phyloP scores from a whole-genome alignment of 306 rosid species.

The peach (Prunus persica) region Prunus_persica_NCBIv2 NC_034011.1:16185501-16186000 shows the following conservation, averaged over 20 bases:
- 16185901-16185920: too few relatives aligned
- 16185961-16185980: too few relatives aligned
- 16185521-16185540: slow-evolving; percentile 16
- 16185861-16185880: too few relatives aligned
- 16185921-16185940: too few relatives aligned
- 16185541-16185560: slow-evolving; percentile 16
- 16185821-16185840: too few relatives aligned
- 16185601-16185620: background rate
- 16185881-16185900: too few relatives aligned
- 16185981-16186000: too few relatives aligned
- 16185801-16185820: background rate
- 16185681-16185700: background rate
- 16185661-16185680: too few relatives aligned
- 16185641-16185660: background rate
- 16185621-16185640: slow-evolving; percentile 16
- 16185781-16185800: background rate
- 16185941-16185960: too few relatives aligned
- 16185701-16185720: too few relatives aligned
- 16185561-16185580: slow-evolving; percentile 24
- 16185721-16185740: too few relatives aligned
- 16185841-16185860: too few relatives aligned
- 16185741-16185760: background rate
- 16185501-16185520: slow-evolving; percentile 46
- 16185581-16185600: slow-evolving; percentile 1
- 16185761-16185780: slow-evolving; percentile 3